Evolutionary conservation across 108 stramenopile species (phyloP), one percentile per base, ranked within the genome.

Genomic region (Fistulifera solaris): DNA sequence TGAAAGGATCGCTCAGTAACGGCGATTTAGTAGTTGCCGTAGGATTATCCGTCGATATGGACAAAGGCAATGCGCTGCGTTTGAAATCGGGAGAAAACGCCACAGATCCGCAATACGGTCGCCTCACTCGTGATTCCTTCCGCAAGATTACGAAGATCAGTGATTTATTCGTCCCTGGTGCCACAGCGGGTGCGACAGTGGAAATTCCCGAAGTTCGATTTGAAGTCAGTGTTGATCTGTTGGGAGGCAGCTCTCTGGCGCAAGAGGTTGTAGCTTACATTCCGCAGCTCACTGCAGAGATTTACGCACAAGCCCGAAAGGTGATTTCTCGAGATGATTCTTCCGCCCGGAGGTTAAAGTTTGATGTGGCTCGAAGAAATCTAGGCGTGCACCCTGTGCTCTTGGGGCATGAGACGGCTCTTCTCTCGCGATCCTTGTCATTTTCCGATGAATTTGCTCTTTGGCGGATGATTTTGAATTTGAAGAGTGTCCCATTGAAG

Each of bases 21-120:
- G 42, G 58, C n/a, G 43, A 63, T 13, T 25, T 56, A 17, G 40
- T 24, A 3, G 52, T 68, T 48, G 68, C 61, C 11, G 68, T 62
- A 10, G 68, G 68, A 17, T 50, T 69, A n/a, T 63, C 57, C 43
- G 51, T 69, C 52, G 62, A 69, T 23, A 48, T 69, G n/a, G 40
- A 63, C 41, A 69, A 69, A 40, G 52, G n/a, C 16, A 11, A 16
- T 58, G 68, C 49, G 14, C 28, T 69, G 13, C 68, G 68, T 42
- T 25, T 40, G 15, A n/a, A 27, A 13, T 23, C 22, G 13, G 56
- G 25, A 40, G 56, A 52, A 28, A 54, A 52, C 25, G 46, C 39
- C 19, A 63, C 45, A 28, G 18, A 58, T 46, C 48, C 22, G 8
- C 28, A 23, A 13, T 69, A 64, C 52, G 68, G 63, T 26, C 51